phyloP scores from a whole-genome alignment of 305 asterid species.

The Fraxinus sp. region DNA sequence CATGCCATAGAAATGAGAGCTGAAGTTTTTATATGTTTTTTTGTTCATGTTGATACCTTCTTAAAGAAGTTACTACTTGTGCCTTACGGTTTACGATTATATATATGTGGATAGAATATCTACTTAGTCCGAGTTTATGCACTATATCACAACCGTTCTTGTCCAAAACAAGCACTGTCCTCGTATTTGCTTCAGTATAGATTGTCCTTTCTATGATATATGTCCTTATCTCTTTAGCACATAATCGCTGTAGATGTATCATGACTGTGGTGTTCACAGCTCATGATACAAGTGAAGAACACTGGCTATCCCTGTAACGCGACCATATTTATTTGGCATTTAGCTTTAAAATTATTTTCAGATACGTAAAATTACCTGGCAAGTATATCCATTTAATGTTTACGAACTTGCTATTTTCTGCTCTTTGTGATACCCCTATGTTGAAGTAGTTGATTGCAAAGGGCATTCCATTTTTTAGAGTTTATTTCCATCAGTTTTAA shows the following conservation, averaged over 20 bases:
- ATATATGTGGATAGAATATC: background rate
- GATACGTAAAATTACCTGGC: background rate
- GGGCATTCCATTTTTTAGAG: background rate
- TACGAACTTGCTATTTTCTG: background rate
- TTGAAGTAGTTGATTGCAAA: slow-evolving; percentile 11
- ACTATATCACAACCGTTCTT: background rate
- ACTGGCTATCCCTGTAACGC: background rate
- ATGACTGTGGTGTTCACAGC: background rate
- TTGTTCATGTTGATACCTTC: background rate
- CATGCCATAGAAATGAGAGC: background rate
- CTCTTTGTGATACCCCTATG: background rate
- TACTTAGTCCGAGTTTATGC: background rate
- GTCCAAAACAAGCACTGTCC: background rate
- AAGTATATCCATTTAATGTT: background rate
- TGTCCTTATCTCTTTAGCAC: background rate
- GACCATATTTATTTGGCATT: background rate
- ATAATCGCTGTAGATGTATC: background rate
- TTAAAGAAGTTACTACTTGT: background rate
- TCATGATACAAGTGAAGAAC: background rate
- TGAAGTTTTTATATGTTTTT: background rate
- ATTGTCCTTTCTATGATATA: background rate
- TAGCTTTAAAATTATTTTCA: background rate
- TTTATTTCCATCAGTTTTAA: background rate
- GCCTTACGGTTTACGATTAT: background rate
- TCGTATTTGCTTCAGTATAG: background rate